phyloP scores from a whole-genome alignment of 331 rosid genomes.

The Erythrophleum ivorense region DNA sequence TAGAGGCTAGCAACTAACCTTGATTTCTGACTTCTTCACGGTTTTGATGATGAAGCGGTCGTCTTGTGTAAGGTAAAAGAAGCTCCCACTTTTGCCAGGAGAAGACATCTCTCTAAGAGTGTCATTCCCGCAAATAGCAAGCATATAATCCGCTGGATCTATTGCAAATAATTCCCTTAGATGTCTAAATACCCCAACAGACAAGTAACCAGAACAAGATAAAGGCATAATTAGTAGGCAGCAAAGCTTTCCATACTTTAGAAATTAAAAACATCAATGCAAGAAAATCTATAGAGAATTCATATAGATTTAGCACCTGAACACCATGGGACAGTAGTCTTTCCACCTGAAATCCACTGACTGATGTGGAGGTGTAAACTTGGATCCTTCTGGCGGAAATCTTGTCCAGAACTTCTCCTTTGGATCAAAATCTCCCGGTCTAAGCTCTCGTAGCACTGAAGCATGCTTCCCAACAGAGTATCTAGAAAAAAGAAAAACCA shows the following conservation, averaged over 20 bases:
- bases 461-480: constrained; percentile 57
- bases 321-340: constrained; percentile 67
- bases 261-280: constrained; percentile 27
- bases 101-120: constrained; percentile 63
- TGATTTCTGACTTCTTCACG: constrained; percentile 66
- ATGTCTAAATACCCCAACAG: constrained; percentile 55
- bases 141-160: constrained; percentile 62
- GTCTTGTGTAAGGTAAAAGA: constrained; percentile 67
- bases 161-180: constrained; percentile 71
- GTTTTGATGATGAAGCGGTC: constrained; percentile 63
- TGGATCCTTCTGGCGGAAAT: constrained; percentile 60
- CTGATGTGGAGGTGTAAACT: constrained; percentile 52
- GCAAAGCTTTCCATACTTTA: constrained; percentile 26
- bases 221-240: constrained; percentile 43
- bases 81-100: constrained; percentile 69
- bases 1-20: constrained; percentile 47
- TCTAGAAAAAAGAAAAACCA: constrained; percentile 34
- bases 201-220: constrained; percentile 46
- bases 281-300: background rate
- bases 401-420: constrained; percentile 67
- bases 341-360: constrained; percentile 67
- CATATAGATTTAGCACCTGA: constrained; percentile 45
- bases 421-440: constrained; percentile 56
- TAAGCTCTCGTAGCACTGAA: constrained; percentile 49
- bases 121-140: constrained; percentile 58